Evolutionary conservation across 176 grass and related monocot species (phyloP).

Genomic region (Melocanna baccifera): DNA sequence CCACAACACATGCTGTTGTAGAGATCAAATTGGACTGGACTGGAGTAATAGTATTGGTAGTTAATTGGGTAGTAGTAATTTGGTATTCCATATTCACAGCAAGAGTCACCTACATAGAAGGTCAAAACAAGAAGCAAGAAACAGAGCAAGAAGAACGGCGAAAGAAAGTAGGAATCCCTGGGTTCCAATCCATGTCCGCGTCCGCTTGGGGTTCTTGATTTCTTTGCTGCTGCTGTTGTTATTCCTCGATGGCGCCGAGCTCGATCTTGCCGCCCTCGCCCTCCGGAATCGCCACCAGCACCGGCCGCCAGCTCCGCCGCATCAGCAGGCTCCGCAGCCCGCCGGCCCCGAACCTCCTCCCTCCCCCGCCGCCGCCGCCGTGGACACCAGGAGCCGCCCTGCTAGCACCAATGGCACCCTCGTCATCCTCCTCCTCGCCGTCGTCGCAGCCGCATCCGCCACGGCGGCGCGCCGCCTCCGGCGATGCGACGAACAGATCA

Average conservation of each 20-base stretch:
- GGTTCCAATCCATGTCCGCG: background rate
- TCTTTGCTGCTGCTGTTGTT: background rate
- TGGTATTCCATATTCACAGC: constrained; percentile 31
- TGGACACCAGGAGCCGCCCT: background rate
- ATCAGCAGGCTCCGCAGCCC: constrained; percentile 47
- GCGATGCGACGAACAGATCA: constrained; percentile 74
- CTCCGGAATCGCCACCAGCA: constrained; percentile 50
- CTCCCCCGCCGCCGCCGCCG: background rate
- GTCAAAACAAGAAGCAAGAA: background rate
- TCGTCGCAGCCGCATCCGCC: constrained; percentile 4
- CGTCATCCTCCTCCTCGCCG: background rate
- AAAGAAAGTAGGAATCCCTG: background rate
- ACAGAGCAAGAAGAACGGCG: background rate
- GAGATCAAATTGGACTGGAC: background rate
- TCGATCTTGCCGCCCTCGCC: constrained; percentile 21
- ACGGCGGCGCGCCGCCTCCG: constrained; percentile 28
- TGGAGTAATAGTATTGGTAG: no score
- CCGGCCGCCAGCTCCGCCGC: constrained; percentile 58
- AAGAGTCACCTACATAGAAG: background rate
- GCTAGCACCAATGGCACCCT: background rate
- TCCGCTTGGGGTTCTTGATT: background rate
- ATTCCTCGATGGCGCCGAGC: constrained; percentile 40
- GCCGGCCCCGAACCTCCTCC: constrained; percentile 28
- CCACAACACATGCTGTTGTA: background rate
- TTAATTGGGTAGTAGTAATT: background rate